Percentiles rank a stretch among this genome's conserved stretches.
These are phyloP conservation scores for Albugo candida DNA, from an alignment of 352 stramenopile species.

Conservation along the genomic window DNA sequence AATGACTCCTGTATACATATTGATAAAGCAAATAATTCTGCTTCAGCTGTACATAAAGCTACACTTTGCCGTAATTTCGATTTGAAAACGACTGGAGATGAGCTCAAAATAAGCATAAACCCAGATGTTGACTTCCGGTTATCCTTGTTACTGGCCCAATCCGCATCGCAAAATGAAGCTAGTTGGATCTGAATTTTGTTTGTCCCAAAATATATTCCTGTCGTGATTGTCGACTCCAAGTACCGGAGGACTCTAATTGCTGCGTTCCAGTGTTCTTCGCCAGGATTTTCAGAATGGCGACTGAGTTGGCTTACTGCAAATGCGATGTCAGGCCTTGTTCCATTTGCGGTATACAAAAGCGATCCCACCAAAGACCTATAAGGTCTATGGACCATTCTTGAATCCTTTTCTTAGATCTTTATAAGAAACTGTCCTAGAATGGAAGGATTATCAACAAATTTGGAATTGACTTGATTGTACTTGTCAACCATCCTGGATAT, in stretches of 20 bases:
- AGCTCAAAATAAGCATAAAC: no score
- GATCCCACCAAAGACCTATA: not conserved
- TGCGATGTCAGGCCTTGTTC: not conserved
- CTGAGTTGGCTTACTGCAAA: not conserved
- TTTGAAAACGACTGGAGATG: no score
- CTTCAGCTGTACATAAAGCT: no score
- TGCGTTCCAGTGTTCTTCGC: not conserved
- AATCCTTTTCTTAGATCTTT: not conserved
- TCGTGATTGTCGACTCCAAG: not conserved
- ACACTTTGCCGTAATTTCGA: no score
- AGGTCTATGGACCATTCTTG: not conserved
- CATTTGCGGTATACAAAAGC: not conserved
- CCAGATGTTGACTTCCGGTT: no score
- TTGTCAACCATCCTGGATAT: not conserved
- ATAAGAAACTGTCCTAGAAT: not conserved
- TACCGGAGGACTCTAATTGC: not conserved
- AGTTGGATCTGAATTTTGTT: not conserved
- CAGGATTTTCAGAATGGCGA: not conserved
- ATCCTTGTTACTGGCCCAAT: no score
- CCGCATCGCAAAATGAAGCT: no score
- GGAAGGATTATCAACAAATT: not conserved
- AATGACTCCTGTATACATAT: no score
- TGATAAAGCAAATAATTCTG: no score
- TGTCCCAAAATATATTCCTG: not conserved
- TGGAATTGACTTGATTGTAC: not conserved